These are phyloP conservation scores for Elongisporangium undulatum DNA, from an alignment of 352 stramenopile genomes.

Conservation along the genomic window DNA sequence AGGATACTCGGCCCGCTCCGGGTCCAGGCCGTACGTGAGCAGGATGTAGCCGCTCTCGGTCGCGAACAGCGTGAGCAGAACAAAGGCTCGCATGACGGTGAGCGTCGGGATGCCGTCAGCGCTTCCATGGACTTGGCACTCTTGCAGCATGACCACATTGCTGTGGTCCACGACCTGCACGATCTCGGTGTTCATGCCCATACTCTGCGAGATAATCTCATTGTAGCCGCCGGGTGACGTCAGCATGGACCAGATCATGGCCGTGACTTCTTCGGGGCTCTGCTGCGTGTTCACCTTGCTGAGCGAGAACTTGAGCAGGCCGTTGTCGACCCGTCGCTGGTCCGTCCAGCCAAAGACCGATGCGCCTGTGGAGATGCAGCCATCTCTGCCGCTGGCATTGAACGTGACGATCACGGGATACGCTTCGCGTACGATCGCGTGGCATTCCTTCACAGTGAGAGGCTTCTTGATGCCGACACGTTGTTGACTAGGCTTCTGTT, in stretches of 20 bases:
- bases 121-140: conserved; percentile 20
- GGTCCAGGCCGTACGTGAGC: not conserved
- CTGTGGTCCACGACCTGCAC: conserved; percentile 24
- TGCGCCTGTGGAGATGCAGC: conserved; percentile 15
- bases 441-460: conserved; percentile 33
- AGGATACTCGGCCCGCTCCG: not conserved
- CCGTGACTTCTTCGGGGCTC: conserved; percentile 10
- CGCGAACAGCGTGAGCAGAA: not conserved
- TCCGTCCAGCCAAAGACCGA: conserved; percentile 26
- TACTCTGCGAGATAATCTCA: conserved; percentile 21
- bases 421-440: conserved; percentile 23
- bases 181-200: conserved; percentile 28
- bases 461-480: conserved; percentile 11
- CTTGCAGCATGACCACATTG: conserved; percentile 35
- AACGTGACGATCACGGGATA: conserved; percentile 25
- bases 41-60: not conserved
- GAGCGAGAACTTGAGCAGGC: conserved; percentile 27
- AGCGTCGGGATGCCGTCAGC: conserved; percentile 15
- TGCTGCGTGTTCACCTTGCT: conserved; percentile 16
- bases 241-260: conserved; percentile 19
- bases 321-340: conserved; percentile 23
- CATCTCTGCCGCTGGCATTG: conserved; percentile 8
- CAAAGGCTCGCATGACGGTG: conserved; percentile 11
- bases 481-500: not conserved
- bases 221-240: conserved; percentile 14